These are phyloP conservation scores for Ceratocystiopsis sp. DNA, from an alignment of 2,329 filamentous ascomycete genomes.

Conservation along the genomic window DNA sequence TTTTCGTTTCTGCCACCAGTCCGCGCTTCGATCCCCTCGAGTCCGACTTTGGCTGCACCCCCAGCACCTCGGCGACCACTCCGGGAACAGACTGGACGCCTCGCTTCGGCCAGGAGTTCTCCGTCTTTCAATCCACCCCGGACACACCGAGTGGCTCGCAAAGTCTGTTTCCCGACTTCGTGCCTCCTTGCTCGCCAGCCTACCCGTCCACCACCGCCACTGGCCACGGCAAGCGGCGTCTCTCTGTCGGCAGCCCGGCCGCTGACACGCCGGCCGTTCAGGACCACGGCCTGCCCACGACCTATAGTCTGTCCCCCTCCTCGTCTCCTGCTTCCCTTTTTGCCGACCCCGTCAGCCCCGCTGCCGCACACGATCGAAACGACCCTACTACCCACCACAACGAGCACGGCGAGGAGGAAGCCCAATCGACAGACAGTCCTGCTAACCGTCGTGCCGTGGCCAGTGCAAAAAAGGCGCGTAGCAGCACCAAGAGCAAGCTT, in stretches of 20 bases:
- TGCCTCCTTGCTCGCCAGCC: constrained; percentile 15
- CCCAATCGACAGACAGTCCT: neutral
- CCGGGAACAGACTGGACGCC: constrained; percentile 32
- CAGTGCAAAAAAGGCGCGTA: constrained; percentile 19
- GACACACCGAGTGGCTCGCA: constrained; percentile 34
- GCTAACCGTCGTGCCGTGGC: too few species aligned
- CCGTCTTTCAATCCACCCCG: constrained; percentile 47
- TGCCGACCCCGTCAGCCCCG: constrained; percentile 13
- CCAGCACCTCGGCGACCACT: constrained; percentile 9
- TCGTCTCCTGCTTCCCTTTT: constrained; percentile 36
- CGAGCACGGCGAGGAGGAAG: constrained; percentile 7
- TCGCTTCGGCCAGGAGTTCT: constrained; percentile 47
- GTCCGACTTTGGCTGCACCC: constrained; percentile 29
- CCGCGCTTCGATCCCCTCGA: constrained; percentile 41
- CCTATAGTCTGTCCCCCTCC: constrained; percentile 10
- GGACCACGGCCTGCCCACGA: too few species aligned
- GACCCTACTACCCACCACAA: neutral
- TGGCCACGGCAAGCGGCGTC: constrained; percentile 23
- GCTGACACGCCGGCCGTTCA: constrained; percentile 7
- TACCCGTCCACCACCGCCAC: neutral
- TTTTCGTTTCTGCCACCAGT: constrained; percentile 33
- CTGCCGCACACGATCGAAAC: constrained; percentile 1
- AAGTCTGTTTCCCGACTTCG: constrained; percentile 28
- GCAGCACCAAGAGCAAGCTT: neutral
- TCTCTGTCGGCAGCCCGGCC: constrained; percentile 32